Evolutionary conservation across 2,329 filamentous ascomycete genomes (phyloP), one percentile per base, ranked within the genome.

Genomic region (Penicillium polonicum): DNA sequence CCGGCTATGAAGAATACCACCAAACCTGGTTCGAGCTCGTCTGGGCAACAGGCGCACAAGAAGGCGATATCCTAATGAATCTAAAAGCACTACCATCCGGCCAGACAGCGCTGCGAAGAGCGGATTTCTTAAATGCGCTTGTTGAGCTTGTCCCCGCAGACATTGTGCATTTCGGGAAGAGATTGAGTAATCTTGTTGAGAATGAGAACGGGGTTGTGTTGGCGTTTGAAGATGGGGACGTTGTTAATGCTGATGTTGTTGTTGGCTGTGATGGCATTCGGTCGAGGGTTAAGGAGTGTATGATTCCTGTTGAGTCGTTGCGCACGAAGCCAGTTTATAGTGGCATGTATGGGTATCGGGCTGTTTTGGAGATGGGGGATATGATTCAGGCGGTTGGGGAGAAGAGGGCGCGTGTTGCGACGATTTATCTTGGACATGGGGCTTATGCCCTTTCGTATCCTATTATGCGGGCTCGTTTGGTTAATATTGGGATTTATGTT

Each of bases 221-320:
- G 5, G 63, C 62, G 2, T 76, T 76, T 54, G 65, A 69, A 23
- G 73, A 76, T 61, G 72, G 72, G 12, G 68, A 60, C 1, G 29
- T 54, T 2, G 70, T 65, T 0, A 21, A 3, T 0, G 72, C 72
- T 0, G 70, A 73, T 54, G 67, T 70, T 0, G 71, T 75, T 10
- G 57, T 76, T 48, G 74, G 74, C 0, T 74, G 71, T 49, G 74
- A 76, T 62, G 74, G 74, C 1, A 73, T 76, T 19, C 63, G 66
- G 29, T 73, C 70, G 0, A 59, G 48, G 23, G 69, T 71, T 0
- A 70, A 70, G 48, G 60, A 70, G 48, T 67, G 61, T 5, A 56
- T 76, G 31, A 44, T 73, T 1, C 62, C 65, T 0, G 61, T 46
- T 15, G 44, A 33, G 33, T 46, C 61, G 1, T 21, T 56, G 7